Conservation (phyloP, 768 basidiomycete species). For the Phylloporus sp. region DNA sequence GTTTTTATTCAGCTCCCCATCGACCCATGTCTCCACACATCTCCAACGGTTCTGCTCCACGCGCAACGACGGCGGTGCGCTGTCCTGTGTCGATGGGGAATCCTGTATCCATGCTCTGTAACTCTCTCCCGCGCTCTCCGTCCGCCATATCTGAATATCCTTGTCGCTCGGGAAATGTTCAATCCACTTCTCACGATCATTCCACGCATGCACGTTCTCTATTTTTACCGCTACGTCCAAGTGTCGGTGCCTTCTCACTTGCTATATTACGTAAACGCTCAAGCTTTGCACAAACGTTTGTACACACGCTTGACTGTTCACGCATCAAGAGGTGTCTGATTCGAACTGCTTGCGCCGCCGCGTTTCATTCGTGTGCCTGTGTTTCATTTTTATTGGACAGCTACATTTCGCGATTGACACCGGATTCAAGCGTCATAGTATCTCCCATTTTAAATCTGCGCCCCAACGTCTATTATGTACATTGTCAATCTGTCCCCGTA, state of each 20-base stretch:
- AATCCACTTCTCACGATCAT: conserved; percentile 8
- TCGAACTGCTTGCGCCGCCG: background rate
- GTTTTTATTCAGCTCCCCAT: background rate
- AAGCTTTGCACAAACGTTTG: no score
- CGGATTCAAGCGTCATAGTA: background rate
- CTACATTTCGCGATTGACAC: background rate
- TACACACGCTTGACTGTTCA: background rate
- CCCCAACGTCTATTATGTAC: background rate
- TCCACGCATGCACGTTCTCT: background rate
- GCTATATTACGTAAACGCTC: background rate
- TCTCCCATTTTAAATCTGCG: no score
- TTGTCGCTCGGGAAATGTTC: background rate
- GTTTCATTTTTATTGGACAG: background rate
- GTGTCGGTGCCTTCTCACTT: conserved; percentile 5
- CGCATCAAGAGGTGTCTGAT: no score
- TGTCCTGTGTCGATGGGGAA: background rate
- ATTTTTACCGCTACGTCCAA: conserved; percentile 4
- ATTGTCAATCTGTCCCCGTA: background rate
- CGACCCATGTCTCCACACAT: background rate
- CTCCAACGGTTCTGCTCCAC: background rate
- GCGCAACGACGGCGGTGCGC: background rate
- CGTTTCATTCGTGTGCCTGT: background rate
- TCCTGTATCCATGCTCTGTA: background rate
- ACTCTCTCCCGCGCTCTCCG: conserved; percentile 2
- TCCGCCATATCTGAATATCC: background rate